These are phyloP conservation scores for Trichosporon coremiiforme DNA, from an alignment of 1,284 basidiomycete species.

Conservation along the genomic window DNA sequence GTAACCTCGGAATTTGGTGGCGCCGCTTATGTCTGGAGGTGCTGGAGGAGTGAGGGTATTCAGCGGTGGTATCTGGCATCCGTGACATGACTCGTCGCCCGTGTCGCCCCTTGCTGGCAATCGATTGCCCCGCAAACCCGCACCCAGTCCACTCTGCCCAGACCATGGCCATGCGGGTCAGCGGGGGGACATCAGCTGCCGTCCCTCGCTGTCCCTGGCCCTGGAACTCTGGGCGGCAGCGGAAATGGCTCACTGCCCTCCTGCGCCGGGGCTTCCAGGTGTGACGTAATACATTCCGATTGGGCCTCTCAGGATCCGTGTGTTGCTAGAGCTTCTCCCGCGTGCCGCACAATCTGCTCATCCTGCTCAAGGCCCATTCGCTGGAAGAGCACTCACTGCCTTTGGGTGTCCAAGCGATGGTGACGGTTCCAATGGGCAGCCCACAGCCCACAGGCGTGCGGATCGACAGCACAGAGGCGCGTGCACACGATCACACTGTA, in stretches of 20 bases:
- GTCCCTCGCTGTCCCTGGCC: background rate
- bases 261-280: background rate
- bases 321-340: background rate
- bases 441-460: background rate
- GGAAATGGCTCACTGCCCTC: constrained; percentile 1
- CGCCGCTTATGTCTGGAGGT: background rate
- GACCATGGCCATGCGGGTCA: background rate
- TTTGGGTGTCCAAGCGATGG: background rate
- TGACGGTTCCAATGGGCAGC: too few relatives aligned
- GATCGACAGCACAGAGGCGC: background rate
- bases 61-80: background rate
- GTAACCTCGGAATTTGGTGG: constrained; percentile 5
- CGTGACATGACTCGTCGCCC: background rate
- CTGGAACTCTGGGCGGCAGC: background rate
- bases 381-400: background rate
- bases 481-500: background rate
- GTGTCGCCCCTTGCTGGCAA: too few relatives aligned
- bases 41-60: background rate
- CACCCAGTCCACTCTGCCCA: constrained; percentile 11
- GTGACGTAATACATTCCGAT: constrained; percentile 15
- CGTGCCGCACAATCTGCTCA: constrained; percentile 6
- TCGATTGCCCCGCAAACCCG: too few relatives aligned
- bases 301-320: background rate
- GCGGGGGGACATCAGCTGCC: background rate
- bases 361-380: background rate